Evolutionary conservation across 225 moss, liverwort and hornwort genomes (phyloP).

Genomic region (Bryoerythrophyllum caledonicum): DNA sequence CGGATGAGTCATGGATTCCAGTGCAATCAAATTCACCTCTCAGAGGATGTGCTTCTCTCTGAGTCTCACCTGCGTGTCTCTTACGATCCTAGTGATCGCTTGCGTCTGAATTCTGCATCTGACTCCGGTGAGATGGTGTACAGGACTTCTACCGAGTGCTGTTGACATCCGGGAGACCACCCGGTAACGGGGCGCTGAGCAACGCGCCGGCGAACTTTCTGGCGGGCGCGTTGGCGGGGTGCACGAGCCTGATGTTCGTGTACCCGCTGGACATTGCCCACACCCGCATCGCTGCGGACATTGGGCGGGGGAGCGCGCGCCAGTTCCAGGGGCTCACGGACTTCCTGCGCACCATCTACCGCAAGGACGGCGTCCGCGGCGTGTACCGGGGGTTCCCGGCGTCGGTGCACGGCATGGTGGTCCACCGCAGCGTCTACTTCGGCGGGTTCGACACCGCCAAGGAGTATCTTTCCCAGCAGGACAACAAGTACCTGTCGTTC

Average conservation of each 20-base stretch:
- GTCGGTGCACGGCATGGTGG: slow-evolving; percentile 93
- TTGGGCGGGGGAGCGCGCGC: slow-evolving; percentile 70
- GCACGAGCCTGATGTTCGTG: slow-evolving; percentile 79
- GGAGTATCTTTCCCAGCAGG: slow-evolving; percentile 57
- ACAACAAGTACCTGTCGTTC: slow-evolving; percentile 60
- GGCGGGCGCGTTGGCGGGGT: slow-evolving; percentile 88
- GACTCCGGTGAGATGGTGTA: not conserved
- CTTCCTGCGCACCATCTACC: slow-evolving; percentile 76
- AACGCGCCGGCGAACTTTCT: slow-evolving; percentile 88
- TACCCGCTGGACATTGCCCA: slow-evolving; percentile 96
- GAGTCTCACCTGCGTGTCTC: too few species aligned
- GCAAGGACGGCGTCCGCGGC: slow-evolving; percentile 85
- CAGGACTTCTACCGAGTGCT: slow-evolving; percentile 90
- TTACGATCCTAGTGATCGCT: too few species aligned
- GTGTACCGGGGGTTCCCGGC: slow-evolving; percentile 97
- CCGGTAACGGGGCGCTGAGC: slow-evolving; percentile 41
- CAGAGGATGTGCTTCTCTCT: too few species aligned
- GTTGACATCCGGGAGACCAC: slow-evolving; percentile 40
- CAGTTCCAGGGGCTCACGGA: slow-evolving; percentile 82
- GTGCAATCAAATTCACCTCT: too few species aligned
- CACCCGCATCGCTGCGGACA: slow-evolving; percentile 90
- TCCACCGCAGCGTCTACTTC: slow-evolving; percentile 92
- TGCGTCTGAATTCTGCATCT: not conserved
- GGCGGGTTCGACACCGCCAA: slow-evolving; percentile 97
- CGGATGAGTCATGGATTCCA: too few species aligned